Base-by-base conservation (phyloP, 75 land plant species). In the Cryptomeria japonica region DNA sequence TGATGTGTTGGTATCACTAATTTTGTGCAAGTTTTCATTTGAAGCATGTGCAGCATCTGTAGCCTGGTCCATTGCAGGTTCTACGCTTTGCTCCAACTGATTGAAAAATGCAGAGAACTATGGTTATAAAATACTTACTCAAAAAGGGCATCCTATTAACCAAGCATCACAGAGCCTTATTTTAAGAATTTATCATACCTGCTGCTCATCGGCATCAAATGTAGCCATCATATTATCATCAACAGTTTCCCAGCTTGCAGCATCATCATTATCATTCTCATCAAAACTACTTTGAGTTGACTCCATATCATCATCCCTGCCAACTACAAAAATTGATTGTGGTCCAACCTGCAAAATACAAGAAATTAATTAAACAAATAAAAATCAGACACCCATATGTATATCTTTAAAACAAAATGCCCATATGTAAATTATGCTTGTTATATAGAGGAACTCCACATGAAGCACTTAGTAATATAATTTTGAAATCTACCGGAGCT, bases 211-310 rank as follows among this genome's bases (percentile, higher is more conserved):
- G 84, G 84, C 90, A 72, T 86, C 91, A 89, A 89, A 47, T 75
- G 87, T 80, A 86, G 92, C 89, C 86, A 86, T 80, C 22, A 92
- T 93, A 91, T 88, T 87, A 79, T 94, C 95, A 88, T 95, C 95
- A 90, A 98, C 95, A 42, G 99, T 97, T 90, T 96, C 97, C 99
- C 99, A 98, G 90, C 99, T 98, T 88, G 93, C 98, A 85, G 91
- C 99, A 92, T 92, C 96, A 88, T 83, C 93, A 41, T 80, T 41
- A 89, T 91, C 95, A 87, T 93, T 93, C 37, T 90, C 90, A 42
- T 95, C 93, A 87, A 89, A 92, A 73, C 92, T 93, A 87, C 86
- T 91, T 64, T 88, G 93, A 84, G 89, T 87, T 58, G 95, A 91
- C 41, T 91, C 93, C 78, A 91, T 95, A 80, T 97, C 99, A 80